Evolutionary conservation across 2,329 filamentous ascomycete species (phyloP), one percentile per base, ranked within the genome.

Genomic region (Parastagonospora avenae): DNA sequence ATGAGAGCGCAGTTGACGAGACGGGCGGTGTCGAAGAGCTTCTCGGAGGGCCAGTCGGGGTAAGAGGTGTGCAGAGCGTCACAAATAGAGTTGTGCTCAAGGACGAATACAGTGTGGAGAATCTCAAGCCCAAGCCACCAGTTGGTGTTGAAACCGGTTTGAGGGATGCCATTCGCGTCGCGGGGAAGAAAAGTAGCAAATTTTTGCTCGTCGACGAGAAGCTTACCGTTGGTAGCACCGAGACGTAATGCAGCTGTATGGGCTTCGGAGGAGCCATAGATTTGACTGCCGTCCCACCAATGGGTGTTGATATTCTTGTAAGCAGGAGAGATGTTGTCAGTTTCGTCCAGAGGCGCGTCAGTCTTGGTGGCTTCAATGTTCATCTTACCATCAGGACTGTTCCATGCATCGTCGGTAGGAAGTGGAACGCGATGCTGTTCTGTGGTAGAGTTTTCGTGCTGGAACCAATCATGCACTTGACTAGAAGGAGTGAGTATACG

Each of bases 121-220:
- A 80, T 68, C 57, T 80, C 77, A 43, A 79, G 67, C 1, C 77
- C 78, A 1, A 78, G 62, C 77, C 77, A 79, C 77, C 77, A 79
- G 50, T 80, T 79, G 24, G 71, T 63, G 33, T 62, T 64, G 60
- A 79, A 79, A 2, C 77, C 77, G 0, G 76, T 79, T 39, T 66
- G 56, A 0, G 74, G 72, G 24, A 71, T 74, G 1, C 74, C 74
- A 15, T 74, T 54, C 1, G 49, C 46, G 40, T 77, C 73, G 4
- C 75, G 72, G 7, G 77, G 77, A 8, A 79, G 62, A 43, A 76
- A 79, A 0, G 64, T 64, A 2, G 65, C 73, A 2, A 62, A 57
- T 6, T 67, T 66, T n/a, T 68, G 56, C 4, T 64, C 53, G 14
- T 74, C 66, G 10, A 78, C 62, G n/a, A 55, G 42, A 1, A 79